Base-by-base conservation (phyloP, 1,284 basidiomycete genomes). In the Cutaneotrichosporon sp. region DNA sequence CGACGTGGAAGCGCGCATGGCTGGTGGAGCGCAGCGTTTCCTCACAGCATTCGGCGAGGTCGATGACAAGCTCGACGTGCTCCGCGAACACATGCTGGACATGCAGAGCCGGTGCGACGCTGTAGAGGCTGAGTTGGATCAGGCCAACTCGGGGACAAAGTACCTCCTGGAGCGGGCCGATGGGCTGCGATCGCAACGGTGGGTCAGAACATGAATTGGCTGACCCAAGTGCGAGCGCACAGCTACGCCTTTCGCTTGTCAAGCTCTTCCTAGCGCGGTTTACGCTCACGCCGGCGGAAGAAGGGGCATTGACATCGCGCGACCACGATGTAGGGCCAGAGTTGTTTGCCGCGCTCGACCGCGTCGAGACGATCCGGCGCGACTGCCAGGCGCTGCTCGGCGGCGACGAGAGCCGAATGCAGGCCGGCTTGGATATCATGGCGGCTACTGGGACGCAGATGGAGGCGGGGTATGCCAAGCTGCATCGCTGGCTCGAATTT, bases 371-470 rank as follows among this genome's bases (percentile, higher is more conserved):
- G 56, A 96, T 98, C 65, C 85, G 93, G 36, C 84, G 84, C 32
- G 92, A 97, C 74, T 96, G 94, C 75, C 84, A 88, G 42, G 86
- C 93, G 2, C 84, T 98, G 7, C 88, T 98, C 4, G 73, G 88
- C n/a, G 92, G 91, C 1, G 93, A 95, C 72, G 87, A 90, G 65
- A 85, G 88, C 40, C 85, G 89, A 10, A 90, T 90, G 6, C 85
- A 87, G 74, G 90, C 90, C 26, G 92, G 92, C 2, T 80, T 90
- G 59, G 94, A 97, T 73, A 93, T 98, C 64, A 92, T 98, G 87
- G 82, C 88, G 0, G 82, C 87, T 11, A 96, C 91, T 0, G 88
- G 89, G 0, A 83, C 87, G 11, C 86, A 92, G 67, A 87, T 98
- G 56, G 93, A 98, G 73, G 87, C 89, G 65, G 94, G 89, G 1